Base-by-base conservation (phyloP, 805 yeast genomes). In the Sugiyamaella americana region DNA sequence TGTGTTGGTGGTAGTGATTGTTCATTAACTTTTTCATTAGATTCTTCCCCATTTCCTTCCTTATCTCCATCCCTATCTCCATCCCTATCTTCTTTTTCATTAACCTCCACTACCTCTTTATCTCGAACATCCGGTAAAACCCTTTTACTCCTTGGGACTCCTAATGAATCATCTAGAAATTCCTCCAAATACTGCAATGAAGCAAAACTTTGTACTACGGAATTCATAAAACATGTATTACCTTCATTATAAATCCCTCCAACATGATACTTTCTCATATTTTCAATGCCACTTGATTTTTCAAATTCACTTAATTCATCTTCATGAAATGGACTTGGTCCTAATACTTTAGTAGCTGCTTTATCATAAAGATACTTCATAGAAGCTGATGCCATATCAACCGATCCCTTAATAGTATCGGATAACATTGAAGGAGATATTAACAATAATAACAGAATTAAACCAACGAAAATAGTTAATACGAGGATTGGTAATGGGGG, bases 161-260 rank as follows among this genome's bases (percentile, higher is more conserved):
- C 32, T 26, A 26, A 26, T 26, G 32, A 26, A 26, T 69, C 65
- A 36, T 78, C 75, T 40, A 85, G 69, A 56, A 82, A 85, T 18
- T 70, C 68, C 17, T 71, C 55, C 32, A 87, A 67, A 30, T 80
- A 76, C 21, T 74, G 71, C 0, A 93, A 82, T 0, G 91, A 82
- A 0, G 95, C 88, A 47, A 88, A 66, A 16, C 85, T 76, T 63
- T 89, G 97, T 22, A 89, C 64, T 1, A 89, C 96, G 20, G 88
- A 79, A 66, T 89, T 89, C 94, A 88, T 87, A 58, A 89, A 89
- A 64, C 97, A 89, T 0, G 96, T 87, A 61, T 89, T 89, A 11
- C 97, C 96, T 53, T 87, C 95, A 61, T 89, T 89, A 49, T 77
- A 74, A 32, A 89, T 72, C 1, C 97, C 97, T 21, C 96, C 96